Percentiles rank a stretch among this genome's conserved stretches.
Conservation (phyloP, 2,329 filamentous ascomycete species). For the Fusarium verrucosum region DNA sequence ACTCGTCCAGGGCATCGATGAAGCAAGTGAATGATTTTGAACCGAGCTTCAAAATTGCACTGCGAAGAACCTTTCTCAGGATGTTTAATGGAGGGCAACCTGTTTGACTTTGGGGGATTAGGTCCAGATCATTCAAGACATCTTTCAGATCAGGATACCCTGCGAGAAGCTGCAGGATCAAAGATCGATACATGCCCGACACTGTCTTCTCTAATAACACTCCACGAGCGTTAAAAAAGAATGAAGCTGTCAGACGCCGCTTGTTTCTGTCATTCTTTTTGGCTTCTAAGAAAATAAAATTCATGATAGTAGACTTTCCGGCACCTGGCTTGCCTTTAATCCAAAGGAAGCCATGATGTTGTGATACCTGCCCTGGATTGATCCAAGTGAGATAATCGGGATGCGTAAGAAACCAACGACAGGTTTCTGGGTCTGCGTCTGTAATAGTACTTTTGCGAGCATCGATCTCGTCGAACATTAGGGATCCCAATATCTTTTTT, state of each 20-base stretch:
- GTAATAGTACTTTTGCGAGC: constrained; percentile 51
- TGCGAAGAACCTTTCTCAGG: constrained; percentile 3
- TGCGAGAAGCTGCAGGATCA: constrained; percentile 58
- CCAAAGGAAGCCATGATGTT: constrained; percentile 54
- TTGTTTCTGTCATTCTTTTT: neutral
- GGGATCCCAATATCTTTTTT: constrained; percentile 39
- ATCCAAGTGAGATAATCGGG: constrained; percentile 23
- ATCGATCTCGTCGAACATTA: constrained; percentile 53
- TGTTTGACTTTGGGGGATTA: fast-evolving
- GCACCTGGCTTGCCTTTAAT: constrained; percentile 58
- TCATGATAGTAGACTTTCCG: constrained; percentile 60
- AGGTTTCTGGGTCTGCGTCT: constrained; percentile 44
- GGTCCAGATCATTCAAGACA: constrained; percentile 42
- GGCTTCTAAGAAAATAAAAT: constrained; percentile 44
- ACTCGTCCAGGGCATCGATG: constrained; percentile 61
- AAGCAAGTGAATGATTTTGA: constrained; percentile 26
- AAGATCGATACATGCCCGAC: constrained; percentile 60
- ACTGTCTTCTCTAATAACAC: constrained; percentile 55
- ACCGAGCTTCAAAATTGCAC: neutral
- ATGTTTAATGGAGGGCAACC: neutral
- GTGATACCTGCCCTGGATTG: neutral
- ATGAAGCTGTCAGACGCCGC: constrained; percentile 48
- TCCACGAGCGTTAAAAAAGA: constrained; percentile 63
- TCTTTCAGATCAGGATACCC: constrained; percentile 48
- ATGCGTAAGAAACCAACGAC: constrained; percentile 25